A percentile compares a stretch with the other conserved stretches of the same genome.
These are phyloP conservation scores for Chenopodium album DNA, from an alignment of 148 eudicot species.

Conservation along the genomic window DNA sequence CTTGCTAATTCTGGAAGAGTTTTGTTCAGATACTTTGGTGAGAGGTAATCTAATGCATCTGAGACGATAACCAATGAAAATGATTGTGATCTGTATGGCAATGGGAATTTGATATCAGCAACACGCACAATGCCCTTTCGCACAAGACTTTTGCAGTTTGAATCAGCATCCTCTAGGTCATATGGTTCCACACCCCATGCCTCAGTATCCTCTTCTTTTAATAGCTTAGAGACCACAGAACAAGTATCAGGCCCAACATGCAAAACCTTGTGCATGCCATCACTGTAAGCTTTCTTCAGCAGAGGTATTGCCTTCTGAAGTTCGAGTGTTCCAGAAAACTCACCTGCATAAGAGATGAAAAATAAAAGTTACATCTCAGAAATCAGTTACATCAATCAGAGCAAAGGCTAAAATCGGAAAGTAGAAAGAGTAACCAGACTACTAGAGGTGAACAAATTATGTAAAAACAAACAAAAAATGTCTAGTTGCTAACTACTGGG, in stretches of 20 bases:
- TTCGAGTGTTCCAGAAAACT: slow-evolving; percentile 69
- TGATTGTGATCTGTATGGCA: slow-evolving; percentile 77
- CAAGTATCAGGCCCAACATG: slow-evolving; percentile 96
- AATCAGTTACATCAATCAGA: background rate
- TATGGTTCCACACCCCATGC: slow-evolving; percentile 99
- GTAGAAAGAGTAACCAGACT: background rate
- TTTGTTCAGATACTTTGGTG: slow-evolving; percentile 88
- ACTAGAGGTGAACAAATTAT: background rate
- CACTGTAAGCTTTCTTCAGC: slow-evolving; percentile 78
- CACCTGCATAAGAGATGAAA: slow-evolving; percentile 42
- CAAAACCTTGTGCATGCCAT: slow-evolving; percentile 78
- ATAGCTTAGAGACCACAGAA: slow-evolving; percentile 66
- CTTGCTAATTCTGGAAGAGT: slow-evolving; percentile 89
- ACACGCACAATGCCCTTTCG: slow-evolving; percentile 85
- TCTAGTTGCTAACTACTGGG: background rate
- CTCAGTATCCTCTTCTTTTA: slow-evolving; percentile 85
- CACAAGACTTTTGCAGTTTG: slow-evolving; percentile 74
- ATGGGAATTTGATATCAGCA: slow-evolving; percentile 93
- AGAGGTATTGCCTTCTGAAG: slow-evolving; percentile 59
- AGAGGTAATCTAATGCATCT: slow-evolving; percentile 84
- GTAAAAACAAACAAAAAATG: background rate
- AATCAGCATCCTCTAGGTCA: slow-evolving; percentile 79
- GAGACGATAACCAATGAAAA: slow-evolving; percentile 85
- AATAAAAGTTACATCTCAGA: slow-evolving; percentile 4
- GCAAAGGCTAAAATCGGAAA: background rate